A percentile compares a stretch with the other conserved stretches of the same genome.
These are phyloP conservation scores for Elsinoe australis DNA, from an alignment of 2,329 filamentous ascomycete species.

Conservation along the genomic window DNA sequence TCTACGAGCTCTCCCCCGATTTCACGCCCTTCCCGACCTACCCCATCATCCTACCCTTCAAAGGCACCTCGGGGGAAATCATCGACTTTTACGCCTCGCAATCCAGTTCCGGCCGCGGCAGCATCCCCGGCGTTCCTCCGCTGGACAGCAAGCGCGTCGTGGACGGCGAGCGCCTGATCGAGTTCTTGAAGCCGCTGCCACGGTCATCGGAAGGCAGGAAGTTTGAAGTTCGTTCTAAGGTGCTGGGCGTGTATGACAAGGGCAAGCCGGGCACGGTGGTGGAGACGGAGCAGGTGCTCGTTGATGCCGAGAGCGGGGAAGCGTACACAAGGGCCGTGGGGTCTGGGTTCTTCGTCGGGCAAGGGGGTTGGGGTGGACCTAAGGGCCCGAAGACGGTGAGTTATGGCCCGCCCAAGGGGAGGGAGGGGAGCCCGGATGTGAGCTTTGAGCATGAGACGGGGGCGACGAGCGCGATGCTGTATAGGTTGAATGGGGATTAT, in stretches of 20 bases:
- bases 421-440: slow-evolving; percentile 54
- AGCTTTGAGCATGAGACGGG: slow-evolving; percentile 64
- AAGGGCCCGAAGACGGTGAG: slow-evolving; percentile 76
- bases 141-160: slow-evolving; percentile 69
- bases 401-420: slow-evolving; percentile 67
- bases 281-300: slow-evolving; percentile 68
- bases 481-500: slow-evolving; percentile 85
- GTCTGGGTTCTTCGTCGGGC: slow-evolving; percentile 71
- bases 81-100: slow-evolving; percentile 75
- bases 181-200: slow-evolving; percentile 69
- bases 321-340: slow-evolving; percentile 63
- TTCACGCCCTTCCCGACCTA: slow-evolving; percentile 89
- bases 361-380: slow-evolving; percentile 79
- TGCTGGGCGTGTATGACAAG: slow-evolving; percentile 84
- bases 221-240: slow-evolving; percentile 70
- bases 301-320: slow-evolving; percentile 61
- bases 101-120: slow-evolving; percentile 41
- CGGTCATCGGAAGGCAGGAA: slow-evolving; percentile 60
- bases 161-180: slow-evolving; percentile 75
- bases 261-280: slow-evolving; percentile 74
- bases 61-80: slow-evolving; percentile 65
- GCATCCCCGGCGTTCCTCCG: slow-evolving; percentile 68
- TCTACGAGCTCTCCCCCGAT: slow-evolving; percentile 81
- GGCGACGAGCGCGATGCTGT: slow-evolving; percentile 64
- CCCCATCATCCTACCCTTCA: slow-evolving; percentile 75